Conservation (phyloP, 2,329 filamentous ascomycete genomes). For the Penicillium capsulatum region DNA sequence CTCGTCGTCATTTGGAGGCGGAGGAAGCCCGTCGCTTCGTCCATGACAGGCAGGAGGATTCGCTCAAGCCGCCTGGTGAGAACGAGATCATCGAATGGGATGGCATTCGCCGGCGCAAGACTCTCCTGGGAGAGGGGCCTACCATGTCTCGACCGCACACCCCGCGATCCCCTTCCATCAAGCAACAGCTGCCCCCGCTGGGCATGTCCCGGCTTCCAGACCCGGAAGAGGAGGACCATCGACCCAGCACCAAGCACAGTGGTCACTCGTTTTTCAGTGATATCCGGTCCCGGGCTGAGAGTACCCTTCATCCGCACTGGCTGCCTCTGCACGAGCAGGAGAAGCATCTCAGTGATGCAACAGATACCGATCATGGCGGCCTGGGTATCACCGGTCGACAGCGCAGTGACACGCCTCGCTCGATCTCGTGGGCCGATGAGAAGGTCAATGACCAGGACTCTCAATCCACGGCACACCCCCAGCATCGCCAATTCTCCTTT, state of each 20-base stretch:
- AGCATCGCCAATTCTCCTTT: conserved; percentile 84
- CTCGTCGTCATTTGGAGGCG: conserved; percentile 71
- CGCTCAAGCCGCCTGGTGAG: conserved; percentile 71
- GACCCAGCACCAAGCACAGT: conserved; percentile 29
- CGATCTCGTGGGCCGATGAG: conserved; percentile 36
- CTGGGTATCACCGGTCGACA: conserved; percentile 16
- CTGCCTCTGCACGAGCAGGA: conserved; percentile 32
- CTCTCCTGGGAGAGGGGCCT: conserved; percentile 47
- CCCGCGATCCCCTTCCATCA: conserved; percentile 35
- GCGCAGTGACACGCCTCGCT: conserved; percentile 39
- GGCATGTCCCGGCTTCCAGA: conserved; percentile 84
- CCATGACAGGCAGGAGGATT: conserved; percentile 69
- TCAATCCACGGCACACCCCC: conserved; percentile 46
- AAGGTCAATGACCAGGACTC: conserved; percentile 14
- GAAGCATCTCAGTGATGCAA: conserved; percentile 15
- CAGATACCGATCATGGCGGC: conserved; percentile 7
- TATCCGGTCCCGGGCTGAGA: conserved; percentile 38
- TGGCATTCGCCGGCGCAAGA: conserved; percentile 72
- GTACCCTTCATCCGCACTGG: conserved; percentile 36
- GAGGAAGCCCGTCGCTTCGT: conserved; percentile 74
- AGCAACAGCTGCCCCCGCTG: conserved; percentile 66
- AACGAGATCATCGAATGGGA: conserved; percentile 87
- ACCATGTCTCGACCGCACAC: conserved; percentile 41
- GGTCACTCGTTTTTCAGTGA: conserved; percentile 37
- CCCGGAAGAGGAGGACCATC: conserved; percentile 51